These are phyloP conservation scores for Tulasnella sp. DNA, from an alignment of 768 basidiomycete species.

Conservation along the genomic window DNA sequence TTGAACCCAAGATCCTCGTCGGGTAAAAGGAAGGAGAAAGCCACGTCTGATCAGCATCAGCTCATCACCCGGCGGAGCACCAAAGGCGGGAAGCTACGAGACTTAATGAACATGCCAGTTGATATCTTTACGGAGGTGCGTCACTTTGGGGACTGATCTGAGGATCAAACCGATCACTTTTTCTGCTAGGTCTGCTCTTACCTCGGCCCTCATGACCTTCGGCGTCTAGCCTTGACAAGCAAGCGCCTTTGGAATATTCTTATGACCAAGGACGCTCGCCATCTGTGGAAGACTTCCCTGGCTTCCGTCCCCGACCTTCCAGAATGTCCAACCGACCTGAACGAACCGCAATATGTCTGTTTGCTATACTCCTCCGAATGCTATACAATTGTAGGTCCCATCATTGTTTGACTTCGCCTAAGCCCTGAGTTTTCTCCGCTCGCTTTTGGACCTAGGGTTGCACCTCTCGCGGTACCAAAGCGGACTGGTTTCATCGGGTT, in stretches of 20 bases:
- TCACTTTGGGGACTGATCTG: too few relatives aligned
- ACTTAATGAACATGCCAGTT: conserved; percentile 31
- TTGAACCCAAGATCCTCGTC: neutral
- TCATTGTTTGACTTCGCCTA: neutral
- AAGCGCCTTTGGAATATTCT: conserved; percentile 24
- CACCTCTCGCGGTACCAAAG: neutral
- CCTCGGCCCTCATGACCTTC: conserved; percentile 24
- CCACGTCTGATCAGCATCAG: neutral
- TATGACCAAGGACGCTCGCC: neutral
- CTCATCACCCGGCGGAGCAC: neutral
- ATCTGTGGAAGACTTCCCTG: conserved; percentile 22
- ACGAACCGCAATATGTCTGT: conserved; percentile 28
- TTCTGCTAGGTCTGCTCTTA: conserved; percentile 17
- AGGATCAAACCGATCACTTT: neutral
- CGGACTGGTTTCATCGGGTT: neutral
- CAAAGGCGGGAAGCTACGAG: conserved; percentile 23
- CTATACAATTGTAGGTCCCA: neutral
- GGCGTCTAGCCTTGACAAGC: conserved; percentile 16
- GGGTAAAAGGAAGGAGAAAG: neutral
- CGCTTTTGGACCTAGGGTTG: neutral
- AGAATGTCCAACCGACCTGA: conserved; percentile 25
- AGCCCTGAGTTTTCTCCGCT: neutral
- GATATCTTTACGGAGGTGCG: conserved; percentile 30
- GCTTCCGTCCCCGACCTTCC: conserved; percentile 14
- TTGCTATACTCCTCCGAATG: conserved; percentile 25